These are phyloP conservation scores for Anacardium occidentale DNA, from an alignment of 345 rosid genomes.

Conservation along the genomic window DNA sequence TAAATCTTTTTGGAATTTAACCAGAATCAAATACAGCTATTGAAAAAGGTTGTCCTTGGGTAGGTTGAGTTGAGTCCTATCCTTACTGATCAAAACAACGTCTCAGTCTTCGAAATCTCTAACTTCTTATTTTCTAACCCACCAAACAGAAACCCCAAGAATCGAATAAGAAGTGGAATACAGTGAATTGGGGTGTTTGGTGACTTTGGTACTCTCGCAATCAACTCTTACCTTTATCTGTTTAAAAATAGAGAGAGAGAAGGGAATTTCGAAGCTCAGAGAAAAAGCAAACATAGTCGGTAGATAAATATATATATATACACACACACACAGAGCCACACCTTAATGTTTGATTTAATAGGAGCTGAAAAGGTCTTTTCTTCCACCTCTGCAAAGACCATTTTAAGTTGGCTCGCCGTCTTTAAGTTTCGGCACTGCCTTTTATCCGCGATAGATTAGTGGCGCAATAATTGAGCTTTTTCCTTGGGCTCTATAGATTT, in stretches of 20 bases:
- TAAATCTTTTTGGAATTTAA: no score
- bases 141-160: slow-evolving; percentile 30
- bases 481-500: slow-evolving; percentile 11
- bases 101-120: no score
- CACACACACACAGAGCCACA: not conserved
- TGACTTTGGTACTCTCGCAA: slow-evolving; percentile 27
- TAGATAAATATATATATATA: not conserved
- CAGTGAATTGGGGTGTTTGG: slow-evolving; percentile 35
- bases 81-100: slow-evolving; percentile 12
- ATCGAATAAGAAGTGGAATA: slow-evolving; percentile 41
- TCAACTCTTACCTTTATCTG: slow-evolving; percentile 12
- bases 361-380: slow-evolving; percentile 23
- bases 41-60: slow-evolving; percentile 27
- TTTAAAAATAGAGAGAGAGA: slow-evolving; percentile 1
- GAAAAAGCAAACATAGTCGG: not conserved
- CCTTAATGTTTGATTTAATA: slow-evolving; percentile 7
- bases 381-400: slow-evolving; percentile 24
- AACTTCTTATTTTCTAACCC: slow-evolving; percentile 22
- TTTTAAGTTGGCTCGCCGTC: slow-evolving; percentile 39
- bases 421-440: slow-evolving; percentile 26
- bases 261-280: slow-evolving; percentile 15
- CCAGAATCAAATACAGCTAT: no score
- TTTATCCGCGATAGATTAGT: slow-evolving; percentile 19
- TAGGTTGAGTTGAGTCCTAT: slow-evolving; percentile 11
- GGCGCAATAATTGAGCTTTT: no score